Conservation (phyloP, 805 yeast genomes). For the Komagataella pastoris region DNA sequence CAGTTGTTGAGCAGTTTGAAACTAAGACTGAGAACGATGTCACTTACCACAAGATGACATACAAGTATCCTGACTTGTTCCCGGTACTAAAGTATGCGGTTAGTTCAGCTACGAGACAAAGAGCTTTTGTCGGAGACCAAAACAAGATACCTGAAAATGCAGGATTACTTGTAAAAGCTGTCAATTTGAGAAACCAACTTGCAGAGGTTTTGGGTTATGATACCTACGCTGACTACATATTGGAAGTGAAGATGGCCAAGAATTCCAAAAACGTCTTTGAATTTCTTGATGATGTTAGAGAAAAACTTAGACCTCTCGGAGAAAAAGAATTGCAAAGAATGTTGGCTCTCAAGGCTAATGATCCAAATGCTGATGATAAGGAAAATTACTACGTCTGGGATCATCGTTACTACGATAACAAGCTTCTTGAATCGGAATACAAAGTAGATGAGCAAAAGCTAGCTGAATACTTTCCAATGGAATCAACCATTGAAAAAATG, state of each 20-base stretch:
- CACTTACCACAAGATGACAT: constrained; percentile 45
- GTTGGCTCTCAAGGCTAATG: constrained; percentile 37
- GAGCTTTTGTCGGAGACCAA: constrained; percentile 55
- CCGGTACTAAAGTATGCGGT: constrained; percentile 70
- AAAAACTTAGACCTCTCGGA: constrained; percentile 48
- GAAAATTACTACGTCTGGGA: constrained; percentile 60
- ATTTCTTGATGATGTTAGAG: constrained; percentile 50
- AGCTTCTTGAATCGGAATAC: constrained; percentile 52
- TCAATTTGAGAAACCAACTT: constrained; percentile 45
- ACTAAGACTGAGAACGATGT: constrained; percentile 15
- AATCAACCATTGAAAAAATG: constrained; percentile 56
- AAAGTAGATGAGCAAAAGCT: constrained; percentile 61
- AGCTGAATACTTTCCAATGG: constrained; percentile 68
- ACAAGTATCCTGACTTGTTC: constrained; percentile 67
- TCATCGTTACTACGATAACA: constrained; percentile 49
- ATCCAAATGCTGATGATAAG: constrained; percentile 17
- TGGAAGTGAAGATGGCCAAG: constrained; percentile 78
- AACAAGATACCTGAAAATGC: constrained; percentile 56
- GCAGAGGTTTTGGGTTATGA: constrained; percentile 56
- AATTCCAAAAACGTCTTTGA: constrained; percentile 40
- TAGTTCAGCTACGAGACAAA: constrained; percentile 48
- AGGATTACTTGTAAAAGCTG: constrained; percentile 42
- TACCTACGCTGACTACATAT: constrained; percentile 53
- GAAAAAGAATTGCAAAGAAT: constrained; percentile 35
- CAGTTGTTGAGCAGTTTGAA: constrained; percentile 41